These are phyloP conservation scores for Rhizopus stolonifer DNA, from an alignment of 371 early-diverging fungal genomes.

Conservation along the genomic window DNA sequence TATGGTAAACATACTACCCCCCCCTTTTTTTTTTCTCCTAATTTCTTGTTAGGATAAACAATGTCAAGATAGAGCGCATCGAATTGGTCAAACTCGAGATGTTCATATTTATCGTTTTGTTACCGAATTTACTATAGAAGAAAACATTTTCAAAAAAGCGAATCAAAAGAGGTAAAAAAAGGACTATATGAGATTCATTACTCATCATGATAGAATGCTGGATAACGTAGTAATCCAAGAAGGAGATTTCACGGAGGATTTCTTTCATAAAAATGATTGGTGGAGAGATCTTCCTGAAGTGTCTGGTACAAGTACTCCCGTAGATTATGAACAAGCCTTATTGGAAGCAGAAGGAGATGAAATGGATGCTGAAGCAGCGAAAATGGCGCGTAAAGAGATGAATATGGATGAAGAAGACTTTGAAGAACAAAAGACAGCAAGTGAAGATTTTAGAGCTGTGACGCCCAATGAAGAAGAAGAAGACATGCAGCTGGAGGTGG, in stretches of 20 bases:
- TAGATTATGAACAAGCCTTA: conserved; percentile 67
- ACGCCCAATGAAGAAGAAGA: conserved; percentile 1
- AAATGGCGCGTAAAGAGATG: conserved; percentile 66
- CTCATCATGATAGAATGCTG: conserved; percentile 51
- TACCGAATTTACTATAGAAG: conserved; percentile 86
- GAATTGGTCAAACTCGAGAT: conserved; percentile 93
- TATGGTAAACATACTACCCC: conserved; percentile 50
- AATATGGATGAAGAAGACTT: conserved; percentile 66
- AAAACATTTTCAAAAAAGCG: conserved; percentile 80
- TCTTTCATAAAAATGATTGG: conserved; percentile 70
- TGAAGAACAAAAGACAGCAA: conserved; percentile 28
- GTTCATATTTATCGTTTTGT: conserved; percentile 93
- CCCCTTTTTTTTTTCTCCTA: background rate
- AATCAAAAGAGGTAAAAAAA: conserved; percentile 83
- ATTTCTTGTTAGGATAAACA: conserved; percentile 43
- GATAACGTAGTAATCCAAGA: conserved; percentile 88
- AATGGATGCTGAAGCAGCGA: conserved; percentile 66
- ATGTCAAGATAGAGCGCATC: conserved; percentile 86
- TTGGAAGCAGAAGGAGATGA: conserved; percentile 70
- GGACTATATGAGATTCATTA: too few relatives aligned
- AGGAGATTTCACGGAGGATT: conserved; percentile 78
- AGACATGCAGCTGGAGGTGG: conserved; percentile 46
- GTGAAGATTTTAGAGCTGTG: background rate
- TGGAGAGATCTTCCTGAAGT: conserved; percentile 61
- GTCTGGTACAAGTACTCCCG: conserved; percentile 34